A percentile compares a stretch with the other conserved stretches of the same genome.
phyloP scores from a whole-genome alignment of 345 rosid species.

The Isatis tinctoria region DNA sequence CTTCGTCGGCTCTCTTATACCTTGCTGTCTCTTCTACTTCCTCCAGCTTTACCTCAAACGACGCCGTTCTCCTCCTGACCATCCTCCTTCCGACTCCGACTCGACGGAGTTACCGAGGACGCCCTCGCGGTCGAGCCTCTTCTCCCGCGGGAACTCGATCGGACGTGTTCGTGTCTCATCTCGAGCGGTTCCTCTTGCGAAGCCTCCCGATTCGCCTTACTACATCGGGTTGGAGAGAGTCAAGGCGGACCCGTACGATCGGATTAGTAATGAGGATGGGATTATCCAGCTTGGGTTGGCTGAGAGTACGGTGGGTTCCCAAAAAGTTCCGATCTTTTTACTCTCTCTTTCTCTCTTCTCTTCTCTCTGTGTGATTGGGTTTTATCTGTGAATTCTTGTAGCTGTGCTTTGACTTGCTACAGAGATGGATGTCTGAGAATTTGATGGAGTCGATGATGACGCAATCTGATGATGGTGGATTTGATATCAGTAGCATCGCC shows the following conservation, averaged over 20 bases:
- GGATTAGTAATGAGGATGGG: constrained; percentile 50
- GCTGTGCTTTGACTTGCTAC: constrained; percentile 90
- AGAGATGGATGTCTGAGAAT: constrained; percentile 73
- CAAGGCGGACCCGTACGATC: constrained; percentile 54
- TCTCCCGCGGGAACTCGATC: constrained; percentile 45
- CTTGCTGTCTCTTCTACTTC: constrained; percentile 82
- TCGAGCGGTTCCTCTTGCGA: constrained; percentile 54
- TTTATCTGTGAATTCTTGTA: constrained; percentile 13
- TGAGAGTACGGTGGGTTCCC: constrained; percentile 62
- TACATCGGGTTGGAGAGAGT: constrained; percentile 66
- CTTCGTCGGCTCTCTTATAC: constrained; percentile 73
- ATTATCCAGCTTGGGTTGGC: constrained; percentile 83
- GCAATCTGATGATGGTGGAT: constrained; percentile 39
- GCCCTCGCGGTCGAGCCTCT: constrained; percentile 48
- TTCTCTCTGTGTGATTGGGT: background rate
- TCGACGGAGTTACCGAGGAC: constrained; percentile 50
- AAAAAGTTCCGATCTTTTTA: background rate
- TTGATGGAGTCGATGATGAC: constrained; percentile 37
- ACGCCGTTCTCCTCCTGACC: constrained; percentile 53
- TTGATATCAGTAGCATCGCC: constrained; percentile 61
- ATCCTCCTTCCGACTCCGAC: constrained; percentile 41
- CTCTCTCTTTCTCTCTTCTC: background rate
- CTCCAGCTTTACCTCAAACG: constrained; percentile 72
- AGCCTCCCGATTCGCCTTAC: constrained; percentile 60
- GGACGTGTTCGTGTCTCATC: constrained; percentile 54